Conservation (phyloP, 1,284 basidiomycete genomes). For the Boletus semigastroideus region DNA sequence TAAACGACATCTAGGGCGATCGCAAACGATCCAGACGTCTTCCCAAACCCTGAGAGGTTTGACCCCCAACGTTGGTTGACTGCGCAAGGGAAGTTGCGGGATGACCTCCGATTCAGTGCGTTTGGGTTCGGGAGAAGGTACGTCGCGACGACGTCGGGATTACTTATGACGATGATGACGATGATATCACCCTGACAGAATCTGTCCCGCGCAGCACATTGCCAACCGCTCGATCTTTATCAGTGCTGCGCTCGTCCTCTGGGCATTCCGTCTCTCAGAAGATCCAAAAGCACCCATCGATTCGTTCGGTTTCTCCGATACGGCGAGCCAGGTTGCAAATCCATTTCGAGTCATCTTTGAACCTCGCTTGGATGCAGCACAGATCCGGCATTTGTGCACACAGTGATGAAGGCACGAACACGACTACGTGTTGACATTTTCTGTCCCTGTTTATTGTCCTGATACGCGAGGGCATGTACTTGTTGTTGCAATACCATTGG, state of each 20-base stretch:
- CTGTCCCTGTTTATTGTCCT: too few species aligned
- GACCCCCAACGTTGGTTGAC: slow-evolving; percentile 13
- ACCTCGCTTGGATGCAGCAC: neutral
- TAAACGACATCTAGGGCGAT: slow-evolving; percentile 1
- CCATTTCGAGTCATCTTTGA: slow-evolving; percentile 4
- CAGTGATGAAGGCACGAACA: too few species aligned
- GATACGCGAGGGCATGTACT: too few species aligned
- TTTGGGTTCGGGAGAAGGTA: slow-evolving; percentile 13
- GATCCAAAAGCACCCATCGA: slow-evolving; percentile 3
- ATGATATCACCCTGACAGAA: neutral
- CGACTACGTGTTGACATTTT: too few species aligned
- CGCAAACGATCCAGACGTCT: slow-evolving; percentile 7
- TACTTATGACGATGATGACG: too few species aligned
- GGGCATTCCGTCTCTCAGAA: slow-evolving; percentile 5
- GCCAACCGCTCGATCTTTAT: slow-evolving; percentile 7
- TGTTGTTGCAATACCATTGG: too few species aligned
- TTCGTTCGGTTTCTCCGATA: slow-evolving; percentile 3
- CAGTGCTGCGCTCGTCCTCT: neutral
- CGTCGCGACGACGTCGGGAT: neutral
- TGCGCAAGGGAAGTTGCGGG: slow-evolving; percentile 44
- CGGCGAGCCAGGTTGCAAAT: neutral
- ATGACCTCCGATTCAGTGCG: slow-evolving; percentile 39
- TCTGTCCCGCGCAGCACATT: slow-evolving; percentile 4
- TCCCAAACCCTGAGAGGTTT: slow-evolving; percentile 5
- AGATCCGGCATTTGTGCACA: slow-evolving; percentile 2